Evolutionary conservation across 495 filamentous ascomycete species (phyloP), one percentile per base, ranked within the genome.

Genomic region (Xanthoparmelia taractica): DNA sequence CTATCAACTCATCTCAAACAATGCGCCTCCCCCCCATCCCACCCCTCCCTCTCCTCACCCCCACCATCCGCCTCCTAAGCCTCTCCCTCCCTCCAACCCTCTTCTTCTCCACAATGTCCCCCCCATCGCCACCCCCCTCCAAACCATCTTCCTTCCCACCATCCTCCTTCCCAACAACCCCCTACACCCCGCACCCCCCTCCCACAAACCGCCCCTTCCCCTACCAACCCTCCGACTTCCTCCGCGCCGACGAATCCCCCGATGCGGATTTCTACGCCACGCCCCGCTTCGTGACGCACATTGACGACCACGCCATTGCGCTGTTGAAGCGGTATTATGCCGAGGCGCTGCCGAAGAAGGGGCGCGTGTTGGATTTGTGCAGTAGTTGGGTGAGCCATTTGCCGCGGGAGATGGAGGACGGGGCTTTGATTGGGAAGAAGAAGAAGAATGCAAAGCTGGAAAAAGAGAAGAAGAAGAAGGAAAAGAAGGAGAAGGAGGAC

Each of bases 251-350:
- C 61, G 62, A 72, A 13, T 68, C 69, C 23, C 12, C 67, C 3
- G 78, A 79, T 60, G 38, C 64, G 0, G 37, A 59, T 31, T 80
- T 78, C 74, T 80, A 79, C 69, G 63, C 70, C 55, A 34, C 70
- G 0, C 76, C 76, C 8, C 73, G 75, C 34, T 75, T 77, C 68
- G 77, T 80, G 8, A 77, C 75, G 13, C 78, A 81, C 59, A 79
- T 80, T 68, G 77, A 79, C 59, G 74, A 78, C 58, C 68, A 70
- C 33, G 78, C 78, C 17, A 79, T 80, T 57, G 27, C 57, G 7
- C 59, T 68, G 0, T 64, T 80, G 2, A 60, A 70, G 25, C 38
- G 61, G 12, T 81, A 81, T 66, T 79, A 79, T 61, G 60, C 56
- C 17, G 15, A 23, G 0, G 63, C 33, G 1, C 64, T 78, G 4